Evolutionary conservation across 1,284 basidiomycete genomes (phyloP).

Genomic region (Inonotus obliquus): DNA sequence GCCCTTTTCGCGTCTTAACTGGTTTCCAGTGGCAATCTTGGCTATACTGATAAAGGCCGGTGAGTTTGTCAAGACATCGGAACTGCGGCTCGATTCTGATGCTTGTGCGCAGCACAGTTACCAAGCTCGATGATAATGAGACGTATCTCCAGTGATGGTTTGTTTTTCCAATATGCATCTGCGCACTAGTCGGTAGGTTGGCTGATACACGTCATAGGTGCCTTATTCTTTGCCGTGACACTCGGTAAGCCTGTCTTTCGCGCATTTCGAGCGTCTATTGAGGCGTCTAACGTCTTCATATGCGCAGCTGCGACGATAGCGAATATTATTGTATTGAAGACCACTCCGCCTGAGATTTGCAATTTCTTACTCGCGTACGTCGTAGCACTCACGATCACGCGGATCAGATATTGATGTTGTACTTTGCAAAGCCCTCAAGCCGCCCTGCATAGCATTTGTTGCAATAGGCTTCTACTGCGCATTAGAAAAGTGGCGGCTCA

Average conservation of each 20-base stretch:
- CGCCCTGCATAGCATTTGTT: conserved; percentile 10
- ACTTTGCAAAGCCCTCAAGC: not conserved
- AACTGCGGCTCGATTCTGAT: not conserved
- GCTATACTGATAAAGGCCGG: not conserved
- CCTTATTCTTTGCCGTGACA: conserved; percentile 3
- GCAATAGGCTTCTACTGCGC: conserved; percentile 3
- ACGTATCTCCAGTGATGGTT: conserved; percentile 5
- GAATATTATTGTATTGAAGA: not conserved
- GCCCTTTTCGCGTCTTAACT: too few species aligned
- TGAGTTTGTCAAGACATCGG: not conserved
- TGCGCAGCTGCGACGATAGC: not conserved
- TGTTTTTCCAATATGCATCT: not conserved
- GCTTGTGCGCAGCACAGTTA: not conserved
- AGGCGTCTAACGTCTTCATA: not conserved
- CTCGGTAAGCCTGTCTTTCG: not conserved
- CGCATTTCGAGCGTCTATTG: not conserved
- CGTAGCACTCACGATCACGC: not conserved
- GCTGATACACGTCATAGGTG: not conserved
- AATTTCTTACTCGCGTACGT: conserved; percentile 4
- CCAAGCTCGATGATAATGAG: not conserved
- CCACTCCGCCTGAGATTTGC: not conserved
- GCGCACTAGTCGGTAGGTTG: too few species aligned
- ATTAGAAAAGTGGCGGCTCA: not conserved
- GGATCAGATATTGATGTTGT: not conserved
- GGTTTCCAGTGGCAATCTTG: not conserved